phyloP scores from a whole-genome alignment of 1,284 basidiomycete genomes.

The Apiotrichum gamsii region DNA sequence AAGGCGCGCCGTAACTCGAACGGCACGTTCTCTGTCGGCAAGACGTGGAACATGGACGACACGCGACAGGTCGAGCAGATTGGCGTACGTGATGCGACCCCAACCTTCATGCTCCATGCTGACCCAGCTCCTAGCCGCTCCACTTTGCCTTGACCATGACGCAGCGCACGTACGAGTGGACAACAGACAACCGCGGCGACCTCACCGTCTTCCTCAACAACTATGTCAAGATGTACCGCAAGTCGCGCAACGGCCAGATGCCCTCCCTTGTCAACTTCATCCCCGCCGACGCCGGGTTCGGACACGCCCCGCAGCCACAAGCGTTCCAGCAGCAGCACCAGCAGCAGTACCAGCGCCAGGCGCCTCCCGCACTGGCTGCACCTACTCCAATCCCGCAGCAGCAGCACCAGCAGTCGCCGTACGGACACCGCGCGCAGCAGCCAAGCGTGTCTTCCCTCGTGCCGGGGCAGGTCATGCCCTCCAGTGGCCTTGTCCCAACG shows the following conservation, averaged over 20 bases:
- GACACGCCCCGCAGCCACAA: too few relatives aligned
- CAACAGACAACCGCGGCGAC: conserved; percentile 66
- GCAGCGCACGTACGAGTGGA: conserved; percentile 73
- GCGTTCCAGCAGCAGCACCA: too few relatives aligned
- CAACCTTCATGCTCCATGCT: background rate
- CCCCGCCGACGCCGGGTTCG: background rate
- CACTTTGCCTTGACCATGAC: conserved; percentile 74
- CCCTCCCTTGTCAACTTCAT: conserved; percentile 44
- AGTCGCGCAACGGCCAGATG: conserved; percentile 54
- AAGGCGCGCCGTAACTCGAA: conserved; percentile 96
- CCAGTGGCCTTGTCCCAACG: too few relatives aligned
- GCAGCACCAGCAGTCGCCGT: too few relatives aligned
- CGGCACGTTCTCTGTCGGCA: conserved; percentile 91
- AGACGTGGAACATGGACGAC: conserved; percentile 86
- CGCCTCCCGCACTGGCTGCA: too few relatives aligned
- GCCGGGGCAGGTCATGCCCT: too few relatives aligned
- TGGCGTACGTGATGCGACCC: conserved; percentile 56
- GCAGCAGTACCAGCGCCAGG: too few relatives aligned
- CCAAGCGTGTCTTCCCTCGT: too few relatives aligned
- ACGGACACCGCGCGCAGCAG: too few relatives aligned
- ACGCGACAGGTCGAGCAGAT: conserved; percentile 71
- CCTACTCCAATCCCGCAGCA: too few relatives aligned
- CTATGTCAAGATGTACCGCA: conserved; percentile 60
- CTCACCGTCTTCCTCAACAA: conserved; percentile 61
- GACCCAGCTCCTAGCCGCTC: conserved; percentile 50